phyloP scores from a whole-genome alignment of 495 filamentous ascomycete species.

The Thozetella sp. region DNA sequence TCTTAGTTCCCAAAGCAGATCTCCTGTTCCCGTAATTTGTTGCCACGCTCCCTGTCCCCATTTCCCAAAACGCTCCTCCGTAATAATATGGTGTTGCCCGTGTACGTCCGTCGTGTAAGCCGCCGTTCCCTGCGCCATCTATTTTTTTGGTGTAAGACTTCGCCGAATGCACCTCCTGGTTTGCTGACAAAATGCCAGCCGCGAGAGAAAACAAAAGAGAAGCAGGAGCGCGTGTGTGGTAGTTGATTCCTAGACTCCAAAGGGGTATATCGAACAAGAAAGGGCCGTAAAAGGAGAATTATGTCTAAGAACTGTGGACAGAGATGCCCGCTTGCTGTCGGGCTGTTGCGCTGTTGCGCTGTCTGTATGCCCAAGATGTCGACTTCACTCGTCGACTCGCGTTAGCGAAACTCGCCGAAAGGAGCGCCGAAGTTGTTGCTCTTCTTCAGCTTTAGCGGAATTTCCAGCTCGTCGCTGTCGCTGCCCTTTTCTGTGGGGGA shows the following conservation, averaged over 20 bases:
- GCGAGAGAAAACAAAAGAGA: constrained; percentile 1
- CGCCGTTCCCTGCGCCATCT: background rate
- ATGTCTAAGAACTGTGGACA: background rate
- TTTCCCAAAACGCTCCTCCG: background rate
- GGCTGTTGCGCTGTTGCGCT: background rate
- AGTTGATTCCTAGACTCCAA: background rate
- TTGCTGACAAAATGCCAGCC: background rate
- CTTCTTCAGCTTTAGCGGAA: constrained; percentile 58
- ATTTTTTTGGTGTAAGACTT: background rate
- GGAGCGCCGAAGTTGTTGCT: constrained; percentile 63
- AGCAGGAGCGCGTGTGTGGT: background rate
- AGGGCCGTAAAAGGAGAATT: background rate
- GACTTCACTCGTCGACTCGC: background rate
- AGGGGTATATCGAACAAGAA: background rate
- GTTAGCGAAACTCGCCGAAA: constrained; percentile 26
- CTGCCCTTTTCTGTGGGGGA: constrained; percentile 15
- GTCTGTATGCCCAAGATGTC: background rate
- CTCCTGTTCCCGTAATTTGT: background rate
- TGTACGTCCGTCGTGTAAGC: background rate
- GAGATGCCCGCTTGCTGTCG: background rate
- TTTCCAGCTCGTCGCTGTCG: constrained; percentile 45
- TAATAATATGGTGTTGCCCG: background rate
- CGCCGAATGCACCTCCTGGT: background rate
- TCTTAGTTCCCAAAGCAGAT: background rate
- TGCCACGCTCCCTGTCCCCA: background rate